These are phyloP conservation scores for Boletus huronensis DNA, from an alignment of 768 basidiomycete species.

Conservation along the genomic window DNA sequence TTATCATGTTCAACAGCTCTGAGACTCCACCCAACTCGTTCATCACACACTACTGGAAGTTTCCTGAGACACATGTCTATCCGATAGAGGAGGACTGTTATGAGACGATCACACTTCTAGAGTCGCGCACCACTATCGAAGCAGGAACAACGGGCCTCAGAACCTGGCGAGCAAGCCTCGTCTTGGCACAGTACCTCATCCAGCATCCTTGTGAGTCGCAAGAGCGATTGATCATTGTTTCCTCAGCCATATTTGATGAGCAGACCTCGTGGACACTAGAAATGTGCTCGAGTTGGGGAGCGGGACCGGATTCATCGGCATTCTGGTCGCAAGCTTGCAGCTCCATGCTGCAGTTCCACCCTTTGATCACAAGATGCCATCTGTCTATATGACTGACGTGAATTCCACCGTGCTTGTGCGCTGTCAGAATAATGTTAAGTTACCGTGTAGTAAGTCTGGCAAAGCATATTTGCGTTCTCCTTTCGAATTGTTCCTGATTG, in stretches of 20 bases:
- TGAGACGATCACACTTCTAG: constrained; percentile 56
- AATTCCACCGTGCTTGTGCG: constrained; percentile 59
- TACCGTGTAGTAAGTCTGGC: constrained; percentile 61
- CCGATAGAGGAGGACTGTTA: constrained; percentile 17
- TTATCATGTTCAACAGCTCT: constrained; percentile 14
- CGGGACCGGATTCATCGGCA: constrained; percentile 73
- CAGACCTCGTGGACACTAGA: constrained; percentile 25
- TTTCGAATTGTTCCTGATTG: background rate
- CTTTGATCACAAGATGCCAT: constrained; percentile 4
- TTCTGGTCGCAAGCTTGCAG: constrained; percentile 58
- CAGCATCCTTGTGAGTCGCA: constrained; percentile 47
- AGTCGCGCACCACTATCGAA: constrained; percentile 73
- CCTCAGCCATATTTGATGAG: background rate
- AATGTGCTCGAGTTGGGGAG: constrained; percentile 71
- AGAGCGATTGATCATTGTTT: background rate
- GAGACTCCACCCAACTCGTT: constrained; percentile 45
- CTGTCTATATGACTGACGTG: constrained; percentile 59
- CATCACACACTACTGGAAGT: constrained; percentile 62
- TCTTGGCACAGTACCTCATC: constrained; percentile 60
- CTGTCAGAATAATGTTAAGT: constrained; percentile 55
- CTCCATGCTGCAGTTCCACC: background rate
- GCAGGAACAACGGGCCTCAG: constrained; percentile 75
- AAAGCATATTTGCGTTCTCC: background rate
- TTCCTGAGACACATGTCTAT: background rate
- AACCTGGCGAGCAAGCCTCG: constrained; percentile 74